Conservation (phyloP, 2,329 filamentous ascomycete genomes). For the Xylaria sp. region DNA sequence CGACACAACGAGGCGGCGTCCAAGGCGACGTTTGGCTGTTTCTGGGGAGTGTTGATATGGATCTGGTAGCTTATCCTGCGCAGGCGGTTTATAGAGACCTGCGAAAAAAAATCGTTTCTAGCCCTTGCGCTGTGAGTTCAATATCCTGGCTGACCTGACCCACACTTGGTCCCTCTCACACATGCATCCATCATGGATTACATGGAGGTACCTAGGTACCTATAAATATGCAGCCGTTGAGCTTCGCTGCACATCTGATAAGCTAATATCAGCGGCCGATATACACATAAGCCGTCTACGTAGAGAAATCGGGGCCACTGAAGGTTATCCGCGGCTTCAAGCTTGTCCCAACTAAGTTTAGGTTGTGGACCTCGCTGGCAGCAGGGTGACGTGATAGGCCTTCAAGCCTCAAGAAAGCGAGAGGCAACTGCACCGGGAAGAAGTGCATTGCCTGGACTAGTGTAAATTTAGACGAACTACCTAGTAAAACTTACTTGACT, state of each 20-base stretch:
- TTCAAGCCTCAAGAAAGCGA: conserved; percentile 28
- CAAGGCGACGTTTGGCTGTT: not conserved
- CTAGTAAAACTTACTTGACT: not conserved
- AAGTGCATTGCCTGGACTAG: not conserved
- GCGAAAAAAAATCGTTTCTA: conserved; percentile 40
- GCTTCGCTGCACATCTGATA: not conserved
- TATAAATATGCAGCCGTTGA: too few relatives aligned
- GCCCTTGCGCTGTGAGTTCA: conserved; percentile 32
- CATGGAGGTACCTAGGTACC: not conserved
- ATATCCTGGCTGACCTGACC: conserved; percentile 29
- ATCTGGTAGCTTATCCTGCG: conserved; percentile 28
- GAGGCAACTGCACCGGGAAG: conserved; percentile 9
- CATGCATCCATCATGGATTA: too few relatives aligned
- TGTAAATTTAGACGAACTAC: too few relatives aligned
- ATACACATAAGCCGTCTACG: not conserved
- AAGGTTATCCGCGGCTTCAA: not conserved
- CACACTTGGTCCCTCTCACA: conserved; percentile 29
- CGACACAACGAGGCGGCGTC: not conserved
- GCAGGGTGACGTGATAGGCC: conserved; percentile 37
- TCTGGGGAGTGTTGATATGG: conserved; percentile 6
- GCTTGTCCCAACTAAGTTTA: conserved; percentile 9
- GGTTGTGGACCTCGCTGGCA: conserved; percentile 20
- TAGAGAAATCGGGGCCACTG: too few relatives aligned
- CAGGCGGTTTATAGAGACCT: conserved; percentile 10
- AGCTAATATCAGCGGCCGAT: not conserved